Evolutionary conservation across 306 rosid species (phyloP), one percentile per base, ranked within the genome.

Genomic region (Corylus avellana): DNA sequence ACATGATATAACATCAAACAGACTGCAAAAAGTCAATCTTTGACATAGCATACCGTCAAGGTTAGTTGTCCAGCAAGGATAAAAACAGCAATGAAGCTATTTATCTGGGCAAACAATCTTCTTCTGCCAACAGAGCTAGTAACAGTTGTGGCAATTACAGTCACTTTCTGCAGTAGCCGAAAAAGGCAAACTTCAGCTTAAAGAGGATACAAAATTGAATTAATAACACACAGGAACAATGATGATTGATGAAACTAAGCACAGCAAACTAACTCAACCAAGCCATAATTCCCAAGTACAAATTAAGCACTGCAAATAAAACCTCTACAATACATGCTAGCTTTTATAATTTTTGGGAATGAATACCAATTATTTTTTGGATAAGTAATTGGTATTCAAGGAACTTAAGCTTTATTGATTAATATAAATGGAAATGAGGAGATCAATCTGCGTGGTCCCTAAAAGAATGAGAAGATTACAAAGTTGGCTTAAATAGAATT

Each of bases 1-100:
- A 69, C 42, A 50, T 29, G 56, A 56, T 20, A 59, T 61, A 42
- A 42, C n/a, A 59, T 16, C 16, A 35, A 10, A n/a, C 5, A 42
- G 55, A 18, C 12, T 8, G 35, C 76, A 49, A 25, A 78, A 53
- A 53, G 32, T 70, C 35, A 6, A 27, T 72, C 64, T 16, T 12
- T 70, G 27, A 13, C 79, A 54, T 70, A 73, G n/a, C 86, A 76
- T 95, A 91, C 99, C 83, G 94, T 95, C 71, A 95, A 74, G 63
- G 94, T 88, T 50, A 95, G 89, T 84, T 95, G 99, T 75, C 98
- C 99, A 25, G 86, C 94, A 69, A 95, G 97, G 82, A 95, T 93
- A 81, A 90, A 95, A 79, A 89, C 77, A 62, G 99, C 99, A 82
- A 91, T 95, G 77, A 93, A 90, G 86, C 99, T 95, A 85, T 95